phyloP scores from a whole-genome alignment of 192 early-diverging fungal genomes.

The Chytriomyces confervae region DNA sequence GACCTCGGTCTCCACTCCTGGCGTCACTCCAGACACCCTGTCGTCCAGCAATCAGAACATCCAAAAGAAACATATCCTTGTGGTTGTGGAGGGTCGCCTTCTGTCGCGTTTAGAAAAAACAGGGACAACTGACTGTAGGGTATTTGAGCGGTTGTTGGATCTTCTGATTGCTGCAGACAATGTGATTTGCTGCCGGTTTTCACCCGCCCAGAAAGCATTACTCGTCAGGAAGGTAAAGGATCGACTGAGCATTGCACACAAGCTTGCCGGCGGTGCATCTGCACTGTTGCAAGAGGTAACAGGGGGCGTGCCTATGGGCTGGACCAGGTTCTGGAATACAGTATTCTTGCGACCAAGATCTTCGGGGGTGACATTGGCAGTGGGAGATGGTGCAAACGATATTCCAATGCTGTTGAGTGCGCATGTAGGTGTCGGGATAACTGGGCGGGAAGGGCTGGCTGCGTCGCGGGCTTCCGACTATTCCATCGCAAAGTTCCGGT shows the following conservation, averaged over 20 bases:
- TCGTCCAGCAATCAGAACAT: constrained; percentile 8
- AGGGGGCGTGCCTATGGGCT: background rate
- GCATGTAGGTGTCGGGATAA: constrained; percentile 89
- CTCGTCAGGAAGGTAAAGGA: constrained; percentile 61
- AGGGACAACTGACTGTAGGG: background rate
- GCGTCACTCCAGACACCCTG: background rate
- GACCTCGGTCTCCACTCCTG: background rate
- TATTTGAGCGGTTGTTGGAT: constrained; percentile 62
- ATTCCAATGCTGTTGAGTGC: constrained; percentile 94
- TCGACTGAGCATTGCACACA: constrained; percentile 14
- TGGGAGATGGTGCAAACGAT: constrained; percentile 93
- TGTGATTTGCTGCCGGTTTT: constrained; percentile 90
- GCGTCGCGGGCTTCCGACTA: constrained; percentile 86
- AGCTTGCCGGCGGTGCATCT: constrained; percentile 9
- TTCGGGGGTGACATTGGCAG: constrained; percentile 74
- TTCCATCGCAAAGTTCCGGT: constrained; percentile 86
- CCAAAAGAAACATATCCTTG: constrained; percentile 13
- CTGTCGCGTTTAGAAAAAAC: constrained; percentile 48
- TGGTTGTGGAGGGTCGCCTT: constrained; percentile 39
- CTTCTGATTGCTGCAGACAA: constrained; percentile 74
- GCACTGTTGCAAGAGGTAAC: constrained; percentile 24
- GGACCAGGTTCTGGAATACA: background rate
- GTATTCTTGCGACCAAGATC: constrained; percentile 24
- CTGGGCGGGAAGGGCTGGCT: constrained; percentile 84
- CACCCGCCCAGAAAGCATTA: constrained; percentile 85